Percentiles rank a stretch among this genome's conserved stretches.
Conservation (phyloP, 169 alveolate genomes). For the Miamiensis avidus region DNA sequence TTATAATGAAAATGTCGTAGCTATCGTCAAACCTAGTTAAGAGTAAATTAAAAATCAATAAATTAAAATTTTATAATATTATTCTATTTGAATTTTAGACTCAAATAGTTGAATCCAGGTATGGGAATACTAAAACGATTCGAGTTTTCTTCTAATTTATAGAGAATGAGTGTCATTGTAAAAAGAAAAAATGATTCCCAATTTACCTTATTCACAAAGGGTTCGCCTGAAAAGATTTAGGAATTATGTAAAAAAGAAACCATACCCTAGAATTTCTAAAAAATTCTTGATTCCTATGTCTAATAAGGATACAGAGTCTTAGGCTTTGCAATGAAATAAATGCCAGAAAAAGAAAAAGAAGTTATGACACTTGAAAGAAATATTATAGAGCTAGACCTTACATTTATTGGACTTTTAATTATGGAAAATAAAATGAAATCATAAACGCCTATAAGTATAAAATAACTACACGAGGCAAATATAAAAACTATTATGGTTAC, state of each 20-base stretch:
- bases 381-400: conserved; percentile 48
- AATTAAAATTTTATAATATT: no score
- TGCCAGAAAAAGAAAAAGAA: conserved; percentile 38
- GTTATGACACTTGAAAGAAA: conserved; percentile 52
- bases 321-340: conserved; percentile 39
- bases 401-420: conserved; percentile 59
- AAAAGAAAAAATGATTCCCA: conserved; percentile 48
- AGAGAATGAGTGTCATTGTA: conserved; percentile 77
- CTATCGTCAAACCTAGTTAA: conserved; percentile 25
- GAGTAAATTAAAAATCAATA: background rate
- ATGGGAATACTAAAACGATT: conserved; percentile 67
- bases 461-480: conserved; percentile 52
- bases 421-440: conserved; percentile 63
- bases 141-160: conserved; percentile 75
- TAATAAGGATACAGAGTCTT: conserved; percentile 49
- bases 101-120: conserved; percentile 32
- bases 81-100: no score
- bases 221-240: conserved; percentile 91
- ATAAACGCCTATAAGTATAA: conserved; percentile 46
- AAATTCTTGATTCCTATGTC: conserved; percentile 49
- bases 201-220: conserved; percentile 62
- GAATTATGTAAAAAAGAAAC: conserved; percentile 72
- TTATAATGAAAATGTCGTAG: conserved; percentile 34
- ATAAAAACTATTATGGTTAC: conserved; percentile 79
- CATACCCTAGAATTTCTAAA: conserved; percentile 80